Percentiles rank a stretch among this genome's conserved stretches.
These are phyloP conservation scores for Saccharomycopsis olivae DNA, from an alignment of 805 yeast species.

Conservation along the genomic window DNA sequence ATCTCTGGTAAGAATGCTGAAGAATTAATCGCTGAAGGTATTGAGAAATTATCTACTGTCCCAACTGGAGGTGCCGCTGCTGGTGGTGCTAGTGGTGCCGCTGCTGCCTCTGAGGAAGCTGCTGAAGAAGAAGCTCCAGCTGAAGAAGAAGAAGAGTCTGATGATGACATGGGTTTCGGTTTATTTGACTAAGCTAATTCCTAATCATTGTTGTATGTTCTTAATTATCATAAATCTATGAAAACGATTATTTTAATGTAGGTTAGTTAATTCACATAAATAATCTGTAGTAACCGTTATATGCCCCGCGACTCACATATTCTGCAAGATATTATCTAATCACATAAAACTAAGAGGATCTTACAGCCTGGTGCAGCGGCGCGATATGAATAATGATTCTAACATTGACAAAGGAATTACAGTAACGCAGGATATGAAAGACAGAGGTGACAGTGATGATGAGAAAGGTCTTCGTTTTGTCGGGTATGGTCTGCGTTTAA, in stretches of 20 bases:
- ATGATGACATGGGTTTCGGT: constrained; percentile 75
- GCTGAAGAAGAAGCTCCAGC: constrained; percentile 50
- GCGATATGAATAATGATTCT: too few species aligned
- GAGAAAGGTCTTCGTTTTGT: constrained; percentile 5
- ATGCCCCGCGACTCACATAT: too few species aligned
- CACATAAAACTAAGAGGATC: too few species aligned
- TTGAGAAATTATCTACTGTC: constrained; percentile 68
- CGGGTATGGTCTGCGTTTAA: constrained; percentile 10
- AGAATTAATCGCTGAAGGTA: constrained; percentile 73
- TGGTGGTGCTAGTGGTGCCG: constrained; percentile 45
- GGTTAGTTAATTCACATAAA: too few species aligned
- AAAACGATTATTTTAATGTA: not conserved
- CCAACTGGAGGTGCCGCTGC: constrained; percentile 79
- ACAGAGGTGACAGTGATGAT: not conserved
- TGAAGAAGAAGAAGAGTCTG: constrained; percentile 40
- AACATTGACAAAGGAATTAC: too few species aligned
- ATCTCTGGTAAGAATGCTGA: constrained; percentile 67
- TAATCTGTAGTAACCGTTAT: too few species aligned
- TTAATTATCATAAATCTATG: constrained; percentile 1
- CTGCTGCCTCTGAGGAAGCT: constrained; percentile 43
- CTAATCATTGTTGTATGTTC: not conserved
- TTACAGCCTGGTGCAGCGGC: too few species aligned
- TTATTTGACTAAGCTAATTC: constrained; percentile 42
- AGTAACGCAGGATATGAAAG: too few species aligned
- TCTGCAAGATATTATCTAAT: too few species aligned